A percentile compares a stretch with the other conserved stretches of the same genome.
Conservation (phyloP, 1,284 basidiomycete species). For the Austroboletus olivaceoglutinosus region DNA sequence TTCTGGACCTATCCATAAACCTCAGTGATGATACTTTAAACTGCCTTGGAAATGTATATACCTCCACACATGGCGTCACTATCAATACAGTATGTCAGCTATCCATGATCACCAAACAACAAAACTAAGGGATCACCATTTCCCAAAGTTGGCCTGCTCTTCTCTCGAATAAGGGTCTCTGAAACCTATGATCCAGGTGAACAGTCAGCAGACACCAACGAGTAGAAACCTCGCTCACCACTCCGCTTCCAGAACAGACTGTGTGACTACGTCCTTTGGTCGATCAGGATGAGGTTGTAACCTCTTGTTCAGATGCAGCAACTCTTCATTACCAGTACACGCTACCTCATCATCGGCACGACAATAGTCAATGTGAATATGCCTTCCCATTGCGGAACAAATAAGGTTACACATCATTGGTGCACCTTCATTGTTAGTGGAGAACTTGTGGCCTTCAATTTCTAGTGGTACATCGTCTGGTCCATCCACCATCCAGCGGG, state of each 20-base stretch:
- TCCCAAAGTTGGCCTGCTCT: constrained; percentile 50
- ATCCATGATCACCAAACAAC: background rate
- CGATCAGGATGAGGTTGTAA: constrained; percentile 46
- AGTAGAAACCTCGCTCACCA: constrained; percentile 33
- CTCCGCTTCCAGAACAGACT: constrained; percentile 54
- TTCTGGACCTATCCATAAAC: constrained; percentile 38
- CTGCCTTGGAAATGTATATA: background rate
- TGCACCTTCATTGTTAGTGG: constrained; percentile 55
- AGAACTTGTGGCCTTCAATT: constrained; percentile 54
- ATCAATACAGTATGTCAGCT: background rate
- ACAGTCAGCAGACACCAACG: background rate
- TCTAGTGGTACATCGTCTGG: constrained; percentile 46
- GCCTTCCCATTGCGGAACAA: constrained; percentile 53
- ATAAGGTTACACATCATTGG: constrained; percentile 63
- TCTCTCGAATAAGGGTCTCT: constrained; percentile 59
- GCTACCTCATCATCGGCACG: constrained; percentile 35
- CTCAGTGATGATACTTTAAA: background rate
- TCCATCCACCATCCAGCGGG: constrained; percentile 55
- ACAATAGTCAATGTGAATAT: constrained; percentile 59
- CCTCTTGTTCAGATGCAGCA: constrained; percentile 45
- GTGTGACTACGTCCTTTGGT: constrained; percentile 56
- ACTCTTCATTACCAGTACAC: constrained; percentile 42
- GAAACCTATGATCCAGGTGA: constrained; percentile 17
- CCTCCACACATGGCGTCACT: constrained; percentile 55
- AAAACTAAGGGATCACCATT: constrained; percentile 41